Evolutionary conservation across 1,284 basidiomycete genomes (phyloP), one percentile per base, ranked within the genome.

Genomic region (Xanthoconium separans): DNA sequence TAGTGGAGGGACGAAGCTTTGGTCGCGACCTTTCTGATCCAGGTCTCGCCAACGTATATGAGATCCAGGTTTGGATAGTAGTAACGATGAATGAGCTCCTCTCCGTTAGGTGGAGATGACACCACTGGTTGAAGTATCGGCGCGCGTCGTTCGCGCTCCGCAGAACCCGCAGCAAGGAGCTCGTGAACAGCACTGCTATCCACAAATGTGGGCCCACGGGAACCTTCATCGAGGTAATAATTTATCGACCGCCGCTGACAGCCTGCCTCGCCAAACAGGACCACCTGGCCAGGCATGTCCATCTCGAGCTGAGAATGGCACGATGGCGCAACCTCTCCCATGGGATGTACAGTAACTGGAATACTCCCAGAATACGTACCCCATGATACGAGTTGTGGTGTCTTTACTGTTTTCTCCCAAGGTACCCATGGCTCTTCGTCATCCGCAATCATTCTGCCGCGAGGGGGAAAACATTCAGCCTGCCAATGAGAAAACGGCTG

Each of bases 151-250:
- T 46, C 50, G 39, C 54, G 55, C 24, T 64, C 43, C n/a, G 24
- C 42, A 43, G 55, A 50, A 16, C 33, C 42, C 40, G 53, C 34
- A 2, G 30, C 27, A 4, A 45, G 48, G 22, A 54, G n/a, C 13
- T 48, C 40, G 1, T 30, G 20, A 16, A 57, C 3, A 20, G 18
- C 24, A 2, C 15, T 18, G 18, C 6, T n/a, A 31, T 62, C 58
- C 11, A 64, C 58, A 47, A 67, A 61, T 22, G 11, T 36, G 16
- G 65, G 63, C 13, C 36, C 48, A 34, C 61, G 53, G 0, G 61
- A 58, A 18, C 45, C 53, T n/a, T 59, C 39, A 3, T 50, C 31
- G 22, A 66, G 61, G 37, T 63, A 65, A 20, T 58, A 57, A 8
- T 15, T 41, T 18, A 53, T 8, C 7, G 43, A 29, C 13, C 4